These are phyloP conservation scores for Adansonia rubrostipa DNA, from an alignment of 441 rosid species.

Conservation along the genomic window DNA sequence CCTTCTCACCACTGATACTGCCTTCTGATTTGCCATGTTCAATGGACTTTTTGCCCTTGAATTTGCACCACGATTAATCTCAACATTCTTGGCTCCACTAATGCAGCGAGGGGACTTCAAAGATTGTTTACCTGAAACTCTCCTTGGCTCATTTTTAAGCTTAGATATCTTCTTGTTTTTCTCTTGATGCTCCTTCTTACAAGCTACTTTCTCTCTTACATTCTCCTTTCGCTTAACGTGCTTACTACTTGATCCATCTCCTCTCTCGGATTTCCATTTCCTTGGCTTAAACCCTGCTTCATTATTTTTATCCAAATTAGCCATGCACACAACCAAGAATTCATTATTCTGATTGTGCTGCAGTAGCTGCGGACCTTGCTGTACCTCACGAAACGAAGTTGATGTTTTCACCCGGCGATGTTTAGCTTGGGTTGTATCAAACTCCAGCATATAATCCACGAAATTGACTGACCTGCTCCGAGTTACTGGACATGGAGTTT, in stretches of 20 bases:
- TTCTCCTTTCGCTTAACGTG: constrained; percentile 32
- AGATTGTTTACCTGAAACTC: constrained; percentile 30
- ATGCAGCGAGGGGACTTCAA: constrained; percentile 33
- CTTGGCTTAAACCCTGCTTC: constrained; percentile 33
- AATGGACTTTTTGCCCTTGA: constrained; percentile 29
- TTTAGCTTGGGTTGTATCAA: constrained; percentile 38
- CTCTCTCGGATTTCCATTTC: constrained; percentile 46
- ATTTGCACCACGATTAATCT: constrained; percentile 25
- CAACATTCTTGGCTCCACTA: constrained; percentile 36
- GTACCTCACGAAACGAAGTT: constrained; percentile 78
- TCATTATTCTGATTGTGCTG: constrained; percentile 45
- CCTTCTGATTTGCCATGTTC: constrained; percentile 39
- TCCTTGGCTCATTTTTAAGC: constrained; percentile 58
- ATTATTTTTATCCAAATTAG: constrained; percentile 39
- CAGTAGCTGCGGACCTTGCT: constrained; percentile 25
- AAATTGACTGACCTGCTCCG: constrained; percentile 88
- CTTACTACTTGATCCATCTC: constrained; percentile 22
- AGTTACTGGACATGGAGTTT: constrained; percentile 45
- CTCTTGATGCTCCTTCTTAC: constrained; percentile 39
- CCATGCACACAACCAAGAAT: constrained; percentile 49
- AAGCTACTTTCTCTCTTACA: constrained; percentile 27
- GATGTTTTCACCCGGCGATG: constrained; percentile 76
- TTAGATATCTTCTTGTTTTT: constrained; percentile 41
- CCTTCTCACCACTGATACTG: constrained; percentile 37
- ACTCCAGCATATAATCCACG: constrained; percentile 71